A percentile compares a stretch with the other conserved stretches of the same genome.
phyloP scores from a whole-genome alignment of 2,329 filamentous ascomycete genomes.

The Colletotrichum sublineola region DNA sequence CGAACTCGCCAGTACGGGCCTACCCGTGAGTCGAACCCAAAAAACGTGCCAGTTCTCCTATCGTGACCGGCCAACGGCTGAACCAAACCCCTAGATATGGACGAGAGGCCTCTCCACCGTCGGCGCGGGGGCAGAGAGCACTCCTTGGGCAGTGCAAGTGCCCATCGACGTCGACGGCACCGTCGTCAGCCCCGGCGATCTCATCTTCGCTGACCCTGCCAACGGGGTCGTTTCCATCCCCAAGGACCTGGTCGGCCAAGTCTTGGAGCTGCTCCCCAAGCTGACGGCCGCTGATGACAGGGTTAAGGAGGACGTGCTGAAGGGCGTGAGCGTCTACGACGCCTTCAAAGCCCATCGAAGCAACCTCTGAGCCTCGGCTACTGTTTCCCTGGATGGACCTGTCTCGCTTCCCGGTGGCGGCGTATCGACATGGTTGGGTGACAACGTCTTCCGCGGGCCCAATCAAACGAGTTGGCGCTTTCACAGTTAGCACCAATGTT shows the following conservation, averaged over 20 bases:
- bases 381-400: neutral
- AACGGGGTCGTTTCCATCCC: constrained; percentile 80
- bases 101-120: constrained; percentile 69
- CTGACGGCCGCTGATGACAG: constrained; percentile 66
- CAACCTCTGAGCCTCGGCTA: constrained; percentile 46
- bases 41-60: constrained; percentile 1
- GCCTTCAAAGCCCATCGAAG: constrained; percentile 72
- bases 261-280: constrained; percentile 71
- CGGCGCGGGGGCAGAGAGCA: constrained; percentile 68
- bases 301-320: constrained; percentile 74
- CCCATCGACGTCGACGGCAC: constrained; percentile 59
- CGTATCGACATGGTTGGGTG: neutral
- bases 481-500: neutral
- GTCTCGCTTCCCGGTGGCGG: neutral
- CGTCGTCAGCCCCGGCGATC: constrained; percentile 68
- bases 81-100: constrained; percentile 61
- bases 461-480: neutral
- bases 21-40: constrained; percentile 64
- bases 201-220: constrained; percentile 77
- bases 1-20: constrained; percentile 66
- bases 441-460: neutral
- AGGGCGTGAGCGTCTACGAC: constrained; percentile 73
- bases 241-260: constrained; percentile 67
- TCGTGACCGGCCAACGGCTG: constrained; percentile 18
- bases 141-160: constrained; percentile 66